These are phyloP conservation scores for Sclerotinia sclerotiorum DNA, from an alignment of 2,329 filamentous ascomycete species.

Conservation along the genomic window DNA sequence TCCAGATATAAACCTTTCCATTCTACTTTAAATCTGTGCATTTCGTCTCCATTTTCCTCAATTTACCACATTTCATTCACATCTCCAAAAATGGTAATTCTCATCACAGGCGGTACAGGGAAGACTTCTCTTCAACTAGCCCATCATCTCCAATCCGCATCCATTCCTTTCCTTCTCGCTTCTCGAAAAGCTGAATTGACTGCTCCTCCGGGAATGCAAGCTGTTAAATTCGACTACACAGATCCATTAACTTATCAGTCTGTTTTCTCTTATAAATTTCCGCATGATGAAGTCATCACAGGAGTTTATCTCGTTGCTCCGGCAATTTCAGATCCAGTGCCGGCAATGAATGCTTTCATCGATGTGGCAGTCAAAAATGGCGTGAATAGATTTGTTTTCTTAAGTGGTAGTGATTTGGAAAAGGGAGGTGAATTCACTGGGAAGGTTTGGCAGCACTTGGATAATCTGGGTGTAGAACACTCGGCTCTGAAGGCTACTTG, in stretches of 20 bases:
- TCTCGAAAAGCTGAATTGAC: background rate
- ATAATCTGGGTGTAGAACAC: slow-evolving; percentile 2
- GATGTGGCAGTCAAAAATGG: background rate
- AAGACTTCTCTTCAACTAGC: slow-evolving; percentile 11
- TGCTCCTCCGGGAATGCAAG: background rate
- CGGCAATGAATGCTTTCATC: slow-evolving; percentile 14
- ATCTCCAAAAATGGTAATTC: background rate
- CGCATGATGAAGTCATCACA: background rate
- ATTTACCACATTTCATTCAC: background rate
- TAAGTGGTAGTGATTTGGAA: background rate
- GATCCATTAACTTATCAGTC: slow-evolving; percentile 1
- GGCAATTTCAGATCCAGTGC: background rate
- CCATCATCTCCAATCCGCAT: background rate
- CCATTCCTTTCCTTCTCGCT: slow-evolving; percentile 12
- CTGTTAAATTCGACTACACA: slow-evolving; percentile 1
- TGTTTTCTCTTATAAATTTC: background rate
- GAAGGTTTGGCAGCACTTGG: slow-evolving; percentile 10
- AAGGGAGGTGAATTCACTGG: background rate
- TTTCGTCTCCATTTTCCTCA: background rate
- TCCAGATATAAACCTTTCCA: background rate
- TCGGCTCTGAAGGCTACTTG: slow-evolving; percentile 4
- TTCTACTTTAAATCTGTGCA: background rate
- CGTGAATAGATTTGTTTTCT: background rate
- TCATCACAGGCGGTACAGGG: slow-evolving; percentile 7
- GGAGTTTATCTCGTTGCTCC: slow-evolving; percentile 10